These are phyloP conservation scores for Neonectria hederae DNA, from an alignment of 2,329 filamentous ascomycete species.

Conservation along the genomic window DNA sequence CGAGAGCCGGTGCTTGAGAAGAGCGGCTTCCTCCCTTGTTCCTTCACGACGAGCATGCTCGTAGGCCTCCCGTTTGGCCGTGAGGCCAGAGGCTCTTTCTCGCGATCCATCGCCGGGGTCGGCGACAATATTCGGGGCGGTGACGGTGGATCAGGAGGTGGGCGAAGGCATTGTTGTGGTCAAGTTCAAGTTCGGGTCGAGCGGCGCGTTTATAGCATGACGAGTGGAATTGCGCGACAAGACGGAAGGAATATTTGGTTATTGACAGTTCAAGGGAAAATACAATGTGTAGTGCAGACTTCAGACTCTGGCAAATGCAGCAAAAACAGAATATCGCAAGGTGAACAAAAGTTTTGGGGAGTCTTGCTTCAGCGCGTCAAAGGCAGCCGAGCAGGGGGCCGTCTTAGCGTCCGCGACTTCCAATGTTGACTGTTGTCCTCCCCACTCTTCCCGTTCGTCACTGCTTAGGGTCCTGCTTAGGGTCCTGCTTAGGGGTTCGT, in stretches of 20 bases:
- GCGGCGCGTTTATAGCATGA: slow-evolving; percentile 39
- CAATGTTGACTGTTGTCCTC: not conserved
- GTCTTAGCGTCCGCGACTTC: slow-evolving; percentile 9
- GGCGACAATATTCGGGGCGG: slow-evolving; percentile 14
- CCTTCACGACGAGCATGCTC: slow-evolving; percentile 49
- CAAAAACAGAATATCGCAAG: slow-evolving; percentile 14
- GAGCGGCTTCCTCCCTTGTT: slow-evolving; percentile 53
- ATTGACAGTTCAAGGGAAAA: not conserved
- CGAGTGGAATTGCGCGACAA: not conserved
- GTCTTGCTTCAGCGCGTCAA: slow-evolving; percentile 15
- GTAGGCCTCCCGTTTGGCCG: slow-evolving; percentile 32
- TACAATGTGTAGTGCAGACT: slow-evolving; percentile 4
- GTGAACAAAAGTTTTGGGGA: slow-evolving; percentile 20
- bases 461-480: too few relatives aligned
- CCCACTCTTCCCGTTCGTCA: slow-evolving; percentile 11
- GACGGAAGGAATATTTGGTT: not conserved
- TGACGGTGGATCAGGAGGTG: slow-evolving; percentile 24
- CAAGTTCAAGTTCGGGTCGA: slow-evolving; percentile 2
- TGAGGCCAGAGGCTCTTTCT: slow-evolving; percentile 34
- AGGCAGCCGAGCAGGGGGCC: slow-evolving; percentile 6
- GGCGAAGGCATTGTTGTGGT: slow-evolving; percentile 31
- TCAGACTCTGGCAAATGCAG: not conserved
- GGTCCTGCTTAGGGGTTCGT: not conserved
- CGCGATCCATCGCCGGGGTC: slow-evolving; percentile 38
- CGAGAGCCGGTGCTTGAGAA: slow-evolving; percentile 44